Evolutionary conservation across 2,329 filamentous ascomycete species (phyloP).

Genomic region (Ramularia endophylla): DNA sequence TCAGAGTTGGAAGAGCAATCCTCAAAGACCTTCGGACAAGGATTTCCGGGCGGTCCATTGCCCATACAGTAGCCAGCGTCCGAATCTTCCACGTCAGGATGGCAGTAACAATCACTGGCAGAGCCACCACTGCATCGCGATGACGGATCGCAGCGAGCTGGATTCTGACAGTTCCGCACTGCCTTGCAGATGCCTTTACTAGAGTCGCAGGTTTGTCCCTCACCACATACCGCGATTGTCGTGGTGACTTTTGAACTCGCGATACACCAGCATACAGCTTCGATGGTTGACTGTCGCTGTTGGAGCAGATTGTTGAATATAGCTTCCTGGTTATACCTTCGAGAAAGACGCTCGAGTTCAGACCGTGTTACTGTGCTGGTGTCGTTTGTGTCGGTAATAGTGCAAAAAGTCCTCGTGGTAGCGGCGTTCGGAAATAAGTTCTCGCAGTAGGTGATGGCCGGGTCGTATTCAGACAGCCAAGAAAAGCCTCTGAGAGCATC

Average conservation of each 20-base stretch:
- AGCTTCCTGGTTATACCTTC: too few relatives aligned
- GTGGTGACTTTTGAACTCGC: background rate
- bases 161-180: conserved; percentile 12
- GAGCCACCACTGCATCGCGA: background rate
- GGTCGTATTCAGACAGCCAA: too few relatives aligned
- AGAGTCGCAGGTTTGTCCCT: conserved; percentile 4
- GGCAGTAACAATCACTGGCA: conserved; percentile 9
- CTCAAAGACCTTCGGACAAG: conserved; percentile 12
- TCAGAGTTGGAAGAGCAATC: conserved; percentile 13
- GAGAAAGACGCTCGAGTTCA: too few relatives aligned
- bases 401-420: too few relatives aligned
- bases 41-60: conserved; percentile 5
- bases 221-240: conserved; percentile 4
- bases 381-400: too few relatives aligned
- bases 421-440: too few relatives aligned
- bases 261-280: background rate
- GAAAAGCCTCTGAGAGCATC: too few relatives aligned
- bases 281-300: background rate
- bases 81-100: conserved; percentile 13
- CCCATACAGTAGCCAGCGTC: conserved; percentile 14
- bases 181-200: conserved; percentile 5
- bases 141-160: conserved; percentile 10
- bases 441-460: too few relatives aligned
- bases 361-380: too few relatives aligned
- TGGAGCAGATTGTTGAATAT: background rate